Evolutionary conservation across 768 basidiomycete genomes (phyloP), one percentile per base, ranked within the genome.

Genomic region (Hypholoma fasciculare): DNA sequence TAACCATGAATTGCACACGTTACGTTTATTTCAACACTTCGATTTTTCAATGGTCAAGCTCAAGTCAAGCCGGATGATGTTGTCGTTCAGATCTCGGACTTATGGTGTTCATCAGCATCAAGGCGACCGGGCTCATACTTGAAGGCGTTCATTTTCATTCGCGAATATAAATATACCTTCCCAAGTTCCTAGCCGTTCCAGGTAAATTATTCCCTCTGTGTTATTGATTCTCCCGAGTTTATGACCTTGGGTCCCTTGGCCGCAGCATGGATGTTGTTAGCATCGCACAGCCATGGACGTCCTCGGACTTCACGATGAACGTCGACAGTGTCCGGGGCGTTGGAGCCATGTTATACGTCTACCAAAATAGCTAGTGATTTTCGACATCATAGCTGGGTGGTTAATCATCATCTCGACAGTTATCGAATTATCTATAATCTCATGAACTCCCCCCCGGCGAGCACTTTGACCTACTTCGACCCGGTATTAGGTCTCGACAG

Each of bases 121-220:
- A 44, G 36, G 44, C 34, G 43, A 7, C 36, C 19, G 34, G 12
- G 27, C 44, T 36, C 54, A 47, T 46, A 30, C 46, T 42, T 54
- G 54, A 47, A 43, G 54, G 43, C 34, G 19, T 54, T 54, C 44
- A 37, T 37, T 54, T 19, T 46, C 34, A 37, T 26, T 36, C 40
- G 44, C 20, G 19, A 12, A 36, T 54, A 54, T 47, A 38, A 26
- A 54, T 37, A 37, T 34, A 3, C 36, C 36, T 54, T 34, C 54
- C 44, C 54, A 54, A 38, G 34, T 48, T 36, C 44, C n/a, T 54
- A 14, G 48, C 63, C 56, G 53, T 61, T 58, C 54, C 49, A 48
- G 63, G 61, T 43, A 63, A 52, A 30, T 39, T 54, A 47, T 63
- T 63, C 63, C 60, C 63, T 61, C 54, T 51, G 52, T 26, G 34